phyloP scores from a whole-genome alignment of 2,329 filamentous ascomycete species.

The Botrytis pseudocinerea region DNA sequence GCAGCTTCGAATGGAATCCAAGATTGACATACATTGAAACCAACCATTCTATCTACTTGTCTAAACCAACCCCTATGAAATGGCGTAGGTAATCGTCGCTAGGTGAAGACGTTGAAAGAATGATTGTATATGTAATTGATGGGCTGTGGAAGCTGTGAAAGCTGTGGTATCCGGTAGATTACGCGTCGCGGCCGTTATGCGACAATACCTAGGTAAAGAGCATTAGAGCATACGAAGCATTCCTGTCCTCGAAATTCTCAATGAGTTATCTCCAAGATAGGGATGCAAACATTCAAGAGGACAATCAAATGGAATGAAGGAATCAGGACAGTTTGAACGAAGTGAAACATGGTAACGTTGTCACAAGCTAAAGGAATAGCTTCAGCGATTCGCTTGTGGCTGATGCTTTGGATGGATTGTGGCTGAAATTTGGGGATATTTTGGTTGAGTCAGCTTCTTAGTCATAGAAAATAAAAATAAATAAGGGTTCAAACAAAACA shows the following conservation, averaged over 20 bases:
- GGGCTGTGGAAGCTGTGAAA: neutral
- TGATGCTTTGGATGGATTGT: neutral
- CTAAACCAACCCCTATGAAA: neutral
- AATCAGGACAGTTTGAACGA: slow-evolving; percentile 3
- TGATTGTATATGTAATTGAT: neutral
- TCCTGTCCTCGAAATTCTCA: neutral
- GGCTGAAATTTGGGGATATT: neutral
- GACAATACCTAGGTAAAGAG: slow-evolving; percentile 2
- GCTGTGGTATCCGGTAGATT: slow-evolving; percentile 16
- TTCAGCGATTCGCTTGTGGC: slow-evolving; percentile 4
- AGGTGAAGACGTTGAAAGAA: neutral
- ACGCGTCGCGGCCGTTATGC: slow-evolving; percentile 22
- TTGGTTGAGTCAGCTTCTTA: neutral
- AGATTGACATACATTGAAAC: slow-evolving; percentile 33
- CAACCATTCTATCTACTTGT: slow-evolving; percentile 25
- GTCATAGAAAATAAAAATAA: neutral
- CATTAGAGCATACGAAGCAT: slow-evolving; percentile 6
- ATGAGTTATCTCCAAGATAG: neutral
- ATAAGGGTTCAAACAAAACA: neutral
- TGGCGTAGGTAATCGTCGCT: neutral
- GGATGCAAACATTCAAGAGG: neutral
- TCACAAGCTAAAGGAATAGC: slow-evolving; percentile 8
- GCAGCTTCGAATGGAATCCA: neutral
- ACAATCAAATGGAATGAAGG: neutral
- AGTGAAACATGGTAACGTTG: slow-evolving; percentile 7